Evolutionary conservation across 2,329 filamentous ascomycete species (phyloP), one percentile per base, ranked within the genome.

Genomic region (Pseudonectria foliicola): DNA sequence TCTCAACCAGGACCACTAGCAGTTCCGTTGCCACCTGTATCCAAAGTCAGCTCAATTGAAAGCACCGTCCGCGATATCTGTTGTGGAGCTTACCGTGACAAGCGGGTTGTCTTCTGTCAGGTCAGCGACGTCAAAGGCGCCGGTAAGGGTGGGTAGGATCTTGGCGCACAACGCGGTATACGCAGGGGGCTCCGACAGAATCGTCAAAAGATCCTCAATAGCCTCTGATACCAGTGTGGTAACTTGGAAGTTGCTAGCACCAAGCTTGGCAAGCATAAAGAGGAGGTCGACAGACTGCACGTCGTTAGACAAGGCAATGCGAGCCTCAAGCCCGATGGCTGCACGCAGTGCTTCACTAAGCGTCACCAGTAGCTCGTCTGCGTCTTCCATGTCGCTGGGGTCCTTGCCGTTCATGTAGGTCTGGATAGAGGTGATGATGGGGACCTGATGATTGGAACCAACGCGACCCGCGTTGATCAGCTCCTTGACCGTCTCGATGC

Each of bases 341-440:
- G 88, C 80, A 33, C 87, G 77, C 4, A 96, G 69, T 1, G 89
- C 84, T 61, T 95, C 88, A 6, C 90, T 84, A 23, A 98, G 69
- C 1, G 89, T 90, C 11, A 94, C 85, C 46, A 95, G 79, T 35
- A 96, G 75, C 58, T 98, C 92, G 48, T 96, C 90, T 10, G 85
- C 85, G 43, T 95, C 89, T 35, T 84, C 80, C 31, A 94, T 73
- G 13, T 95, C 89, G 34, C 75, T 77, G 31, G 92, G 70, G 52
- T 95, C 88, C 56, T 90, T 88, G 12, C 74, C 68, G 29, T 81
- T 75, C 47, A 96, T 73, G 61, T 89, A 98, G 25, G 82, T 68
- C 33, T 78, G 75, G 43, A 85, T 73, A 10, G 79, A 73, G n/a
- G 63, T 68, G 31, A 79, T 69, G 38, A 83, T 70, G 13, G 69